Percentiles rank a stretch among this genome's conserved stretches.
These are phyloP conservation scores for Solanum rostratum DNA, from an alignment of 257 asterid genomes.

Conservation along the genomic window DNA sequence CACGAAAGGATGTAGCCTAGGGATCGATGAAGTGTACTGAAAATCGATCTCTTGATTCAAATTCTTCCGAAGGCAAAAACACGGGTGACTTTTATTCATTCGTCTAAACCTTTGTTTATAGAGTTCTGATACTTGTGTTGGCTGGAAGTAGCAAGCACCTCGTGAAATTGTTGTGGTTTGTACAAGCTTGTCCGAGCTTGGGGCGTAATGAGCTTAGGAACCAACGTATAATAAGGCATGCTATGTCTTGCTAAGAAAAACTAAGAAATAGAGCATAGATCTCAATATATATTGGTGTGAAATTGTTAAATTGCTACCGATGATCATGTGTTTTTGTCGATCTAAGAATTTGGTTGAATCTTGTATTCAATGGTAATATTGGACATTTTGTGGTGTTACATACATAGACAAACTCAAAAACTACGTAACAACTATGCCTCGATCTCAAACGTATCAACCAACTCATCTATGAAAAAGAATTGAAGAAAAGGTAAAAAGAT, in stretches of 20 bases:
- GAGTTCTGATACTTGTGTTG: neutral
- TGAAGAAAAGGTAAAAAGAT: neutral
- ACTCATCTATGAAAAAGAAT: neutral
- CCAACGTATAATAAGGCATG: neutral
- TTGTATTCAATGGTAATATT: neutral
- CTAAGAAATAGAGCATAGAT: neutral
- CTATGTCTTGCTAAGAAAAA: neutral
- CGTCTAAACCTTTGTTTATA: neutral
- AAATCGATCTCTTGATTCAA: neutral
- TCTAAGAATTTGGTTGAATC: neutral
- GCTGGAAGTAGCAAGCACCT: neutral
- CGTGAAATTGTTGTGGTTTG: neutral
- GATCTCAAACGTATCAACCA: neutral
- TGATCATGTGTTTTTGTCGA: neutral
- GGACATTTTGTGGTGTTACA: neutral
- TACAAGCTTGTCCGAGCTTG: neutral
- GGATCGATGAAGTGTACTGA: neutral
- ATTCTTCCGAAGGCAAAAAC: neutral
- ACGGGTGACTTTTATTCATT: neutral
- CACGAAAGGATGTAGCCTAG: too few species aligned
- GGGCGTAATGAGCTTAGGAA: neutral
- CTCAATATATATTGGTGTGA: neutral
- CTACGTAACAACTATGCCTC: neutral
- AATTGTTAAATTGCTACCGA: neutral
- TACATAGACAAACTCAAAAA: neutral